Percentiles rank a stretch among this genome's conserved stretches.
These are phyloP conservation scores for Xylaria sp. DNA, from an alignment of 2,329 filamentous ascomycete species.

Conservation along the genomic window DNA sequence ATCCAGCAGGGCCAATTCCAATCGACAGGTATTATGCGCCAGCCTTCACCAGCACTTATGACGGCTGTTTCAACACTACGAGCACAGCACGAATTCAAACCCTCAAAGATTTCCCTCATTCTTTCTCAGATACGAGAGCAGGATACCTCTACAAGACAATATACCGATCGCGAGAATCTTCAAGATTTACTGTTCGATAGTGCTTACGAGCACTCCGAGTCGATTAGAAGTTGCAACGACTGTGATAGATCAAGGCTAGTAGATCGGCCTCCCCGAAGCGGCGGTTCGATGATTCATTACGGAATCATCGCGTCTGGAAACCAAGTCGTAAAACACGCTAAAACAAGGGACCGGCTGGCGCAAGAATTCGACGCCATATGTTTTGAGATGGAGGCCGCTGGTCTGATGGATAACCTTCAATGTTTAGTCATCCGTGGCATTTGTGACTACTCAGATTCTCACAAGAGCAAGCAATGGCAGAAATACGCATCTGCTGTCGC, in stretches of 20 bases:
- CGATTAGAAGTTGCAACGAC: slow-evolving; percentile 7
- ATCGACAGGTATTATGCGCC: slow-evolving; percentile 4
- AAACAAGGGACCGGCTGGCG: slow-evolving; percentile 28
- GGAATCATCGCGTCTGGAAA: slow-evolving; percentile 37
- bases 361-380: slow-evolving; percentile 26
- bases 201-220: slow-evolving; percentile 18
- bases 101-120: slow-evolving; percentile 14
- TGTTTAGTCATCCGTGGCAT: slow-evolving; percentile 30
- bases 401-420: slow-evolving; percentile 25
- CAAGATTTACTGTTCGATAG: slow-evolving; percentile 19
- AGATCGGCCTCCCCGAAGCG: neutral
- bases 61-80: slow-evolving; percentile 24
- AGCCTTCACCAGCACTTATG: slow-evolving; percentile 17
- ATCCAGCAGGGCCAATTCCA: slow-evolving; percentile 28
- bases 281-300: slow-evolving; percentile 31
- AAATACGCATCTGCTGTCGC: slow-evolving; percentile 27
- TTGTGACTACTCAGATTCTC: slow-evolving; percentile 30
- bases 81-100: slow-evolving; percentile 10
- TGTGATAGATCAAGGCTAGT: slow-evolving; percentile 20
- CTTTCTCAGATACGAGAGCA: slow-evolving; percentile 14
- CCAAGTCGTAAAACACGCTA: slow-evolving; percentile 35
- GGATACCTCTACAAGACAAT: slow-evolving; percentile 2
- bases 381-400: slow-evolving; percentile 36
- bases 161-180: slow-evolving; percentile 11
- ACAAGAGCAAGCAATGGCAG: slow-evolving; percentile 32